These are phyloP conservation scores for Penstemon davidsonii DNA, from an alignment of 257 asterid species.

Conservation along the genomic window DNA sequence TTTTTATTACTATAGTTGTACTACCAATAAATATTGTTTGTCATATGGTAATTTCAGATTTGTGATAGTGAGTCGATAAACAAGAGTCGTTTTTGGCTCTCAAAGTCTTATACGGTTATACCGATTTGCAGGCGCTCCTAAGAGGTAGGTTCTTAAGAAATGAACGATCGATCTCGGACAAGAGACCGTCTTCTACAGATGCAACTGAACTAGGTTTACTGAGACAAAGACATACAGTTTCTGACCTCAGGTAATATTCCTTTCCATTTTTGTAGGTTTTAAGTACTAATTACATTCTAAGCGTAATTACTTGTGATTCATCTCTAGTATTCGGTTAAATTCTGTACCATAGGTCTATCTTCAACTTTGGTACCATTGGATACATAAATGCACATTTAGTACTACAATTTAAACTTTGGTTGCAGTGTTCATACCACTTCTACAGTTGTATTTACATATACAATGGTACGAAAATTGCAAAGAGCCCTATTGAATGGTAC, in stretches of 20 bases:
- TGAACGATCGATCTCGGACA: slow-evolving; percentile 46
- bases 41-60: not conserved
- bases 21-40: not conserved
- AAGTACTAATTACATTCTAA: not conserved
- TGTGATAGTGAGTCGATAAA: slow-evolving; percentile 6
- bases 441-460: too few relatives aligned
- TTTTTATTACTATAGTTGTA: not conserved
- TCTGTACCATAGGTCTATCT: too few relatives aligned
- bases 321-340: not conserved
- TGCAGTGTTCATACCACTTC: too few relatives aligned
- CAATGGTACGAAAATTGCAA: too few relatives aligned
- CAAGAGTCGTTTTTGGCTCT: not conserved
- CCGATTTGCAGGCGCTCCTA: slow-evolving; percentile 64
- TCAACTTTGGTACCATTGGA: too few relatives aligned
- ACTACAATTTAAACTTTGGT: too few relatives aligned
- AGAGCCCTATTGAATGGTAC: too few relatives aligned
- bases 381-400: too few relatives aligned
- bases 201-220: slow-evolving; percentile 73
- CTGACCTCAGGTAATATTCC: slow-evolving; percentile 69
- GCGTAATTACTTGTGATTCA: not conserved
- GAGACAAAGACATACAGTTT: slow-evolving; percentile 72
- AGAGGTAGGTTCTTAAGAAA: slow-evolving; percentile 77
- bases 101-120: not conserved
- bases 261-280: not conserved
- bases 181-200: slow-evolving; percentile 57